These are phyloP conservation scores for Xylaria cubensis DNA, from an alignment of 495 filamentous ascomycete species.

Conservation along the genomic window DNA sequence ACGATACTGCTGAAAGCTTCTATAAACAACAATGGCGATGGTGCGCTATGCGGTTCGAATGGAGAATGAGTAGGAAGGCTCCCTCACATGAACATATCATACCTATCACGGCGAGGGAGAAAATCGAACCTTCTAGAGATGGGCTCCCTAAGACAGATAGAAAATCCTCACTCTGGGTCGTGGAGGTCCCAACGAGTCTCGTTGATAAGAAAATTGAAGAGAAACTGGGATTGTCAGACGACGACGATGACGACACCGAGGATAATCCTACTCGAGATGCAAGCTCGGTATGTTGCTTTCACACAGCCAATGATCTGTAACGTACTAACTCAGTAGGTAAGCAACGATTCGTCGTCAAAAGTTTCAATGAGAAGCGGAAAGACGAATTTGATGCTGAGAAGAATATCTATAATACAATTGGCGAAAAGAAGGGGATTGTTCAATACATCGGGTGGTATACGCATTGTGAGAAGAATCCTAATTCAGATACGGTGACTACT, in stretches of 20 bases:
- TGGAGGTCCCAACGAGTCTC: slow-evolving; percentile 8
- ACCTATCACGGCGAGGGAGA: slow-evolving; percentile 9
- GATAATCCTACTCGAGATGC: neutral
- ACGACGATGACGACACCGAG: neutral
- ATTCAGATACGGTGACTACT: neutral
- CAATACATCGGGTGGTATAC: slow-evolving; percentile 37
- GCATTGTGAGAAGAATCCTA: slow-evolving; percentile 14
- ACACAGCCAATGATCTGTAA: neutral
- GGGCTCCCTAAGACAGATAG: slow-evolving; percentile 14
- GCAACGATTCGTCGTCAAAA: slow-evolving; percentile 17
- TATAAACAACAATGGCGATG: slow-evolving; percentile 19
- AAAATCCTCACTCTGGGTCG: slow-evolving; percentile 9
- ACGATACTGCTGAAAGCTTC: neutral
- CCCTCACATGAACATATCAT: slow-evolving; percentile 9
- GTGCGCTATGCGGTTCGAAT: slow-evolving; percentile 17
- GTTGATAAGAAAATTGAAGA: slow-evolving; percentile 1
- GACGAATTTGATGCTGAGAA: slow-evolving; percentile 35
- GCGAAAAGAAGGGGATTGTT: slow-evolving; percentile 35
- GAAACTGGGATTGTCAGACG: neutral
- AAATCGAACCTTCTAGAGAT: slow-evolving; percentile 9
- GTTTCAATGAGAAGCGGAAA: slow-evolving; percentile 32
- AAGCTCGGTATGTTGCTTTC: slow-evolving; percentile 10
- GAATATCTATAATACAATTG: slow-evolving; percentile 35
- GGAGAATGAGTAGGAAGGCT: slow-evolving; percentile 7
- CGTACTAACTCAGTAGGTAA: neutral